Evolutionary conservation across 1,284 basidiomycete species (phyloP), one percentile per base, ranked within the genome.

Genomic region (Fomitiporia mediterranea): DNA sequence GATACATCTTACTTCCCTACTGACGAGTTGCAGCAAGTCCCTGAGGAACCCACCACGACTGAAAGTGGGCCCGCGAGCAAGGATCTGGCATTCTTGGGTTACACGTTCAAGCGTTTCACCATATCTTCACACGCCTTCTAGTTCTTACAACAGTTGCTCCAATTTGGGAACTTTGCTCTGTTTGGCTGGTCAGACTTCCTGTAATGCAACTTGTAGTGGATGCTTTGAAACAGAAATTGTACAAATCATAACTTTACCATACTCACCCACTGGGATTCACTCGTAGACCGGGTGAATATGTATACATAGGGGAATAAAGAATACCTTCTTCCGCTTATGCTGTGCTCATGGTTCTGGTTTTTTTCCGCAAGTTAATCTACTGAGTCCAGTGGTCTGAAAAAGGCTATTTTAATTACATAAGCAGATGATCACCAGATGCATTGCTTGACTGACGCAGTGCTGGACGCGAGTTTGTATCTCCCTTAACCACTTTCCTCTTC

Each of bases 1-100:
- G 82, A 84, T 65, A 83, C 81, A 8, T 78, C 76, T 30, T 84
- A 83, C 69, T 84, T 83, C 74, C 81, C 82, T 0, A 82, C 81
- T 38, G 82, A 84, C 61, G 82, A 85, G 65, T 73, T 83, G 59
- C 79, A 82, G 63, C 78, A 82, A 62, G 80, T 82, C 0, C 64
- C 64, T 2, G 64, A 81, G 40, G 73, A 73, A 55, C 71, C 72
- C 0, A 67, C 65, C 21, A 74, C 74, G 44, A 65, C 66, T 0
- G 69, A 69, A 40, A 72, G 71, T 1, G 63, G 65, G 32, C 70
- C 71, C 55, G 70, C 74, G 46, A 74, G 73, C 57, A 65, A 79
- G 67, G 77, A 79, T 63, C 69, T 82, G 50, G 79, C 79, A 6
- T 82, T 81, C 72, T 69, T 82, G 64, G 79, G 80, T 54, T 68